phyloP scores from a whole-genome alignment of 495 filamentous ascomycete species.

The Trichoderma reesei region DNA sequence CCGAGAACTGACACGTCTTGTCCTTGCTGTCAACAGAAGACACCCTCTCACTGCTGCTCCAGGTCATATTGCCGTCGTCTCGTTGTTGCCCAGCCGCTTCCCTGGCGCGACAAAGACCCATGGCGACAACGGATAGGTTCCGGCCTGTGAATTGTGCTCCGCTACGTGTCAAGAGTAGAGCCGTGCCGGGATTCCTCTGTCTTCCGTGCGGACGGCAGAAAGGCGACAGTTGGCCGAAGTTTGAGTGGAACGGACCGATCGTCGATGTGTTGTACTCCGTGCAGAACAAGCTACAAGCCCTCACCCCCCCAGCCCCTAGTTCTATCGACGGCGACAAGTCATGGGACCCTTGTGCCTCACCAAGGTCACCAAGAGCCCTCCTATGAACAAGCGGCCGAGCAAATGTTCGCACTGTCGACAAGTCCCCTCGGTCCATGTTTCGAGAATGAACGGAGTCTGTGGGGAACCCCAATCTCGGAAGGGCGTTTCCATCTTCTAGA shows the following conservation, averaged over 20 bases:
- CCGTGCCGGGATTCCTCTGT: neutral
- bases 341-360: neutral
- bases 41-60: neutral
- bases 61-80: neutral
- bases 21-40: neutral
- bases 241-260: conserved; percentile 6
- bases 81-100: neutral
- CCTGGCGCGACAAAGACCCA: neutral
- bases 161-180: conserved; percentile 6
- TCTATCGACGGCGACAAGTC: neutral
- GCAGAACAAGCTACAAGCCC: neutral
- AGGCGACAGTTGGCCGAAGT: conserved; percentile 8
- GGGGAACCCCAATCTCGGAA: neutral
- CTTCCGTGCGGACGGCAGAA: neutral
- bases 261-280: neutral
- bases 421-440: neutral
- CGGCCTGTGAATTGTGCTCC: conserved; percentile 1
- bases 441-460: neutral
- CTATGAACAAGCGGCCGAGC: neutral
- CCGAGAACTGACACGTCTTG: neutral
- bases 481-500: neutral
- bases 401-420: neutral
- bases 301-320: neutral
- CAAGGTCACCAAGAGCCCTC: neutral
- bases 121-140: neutral